These are phyloP conservation scores for Penicillium rolfsii DNA, from an alignment of 2,329 filamentous ascomycete species.

Conservation along the genomic window DNA sequence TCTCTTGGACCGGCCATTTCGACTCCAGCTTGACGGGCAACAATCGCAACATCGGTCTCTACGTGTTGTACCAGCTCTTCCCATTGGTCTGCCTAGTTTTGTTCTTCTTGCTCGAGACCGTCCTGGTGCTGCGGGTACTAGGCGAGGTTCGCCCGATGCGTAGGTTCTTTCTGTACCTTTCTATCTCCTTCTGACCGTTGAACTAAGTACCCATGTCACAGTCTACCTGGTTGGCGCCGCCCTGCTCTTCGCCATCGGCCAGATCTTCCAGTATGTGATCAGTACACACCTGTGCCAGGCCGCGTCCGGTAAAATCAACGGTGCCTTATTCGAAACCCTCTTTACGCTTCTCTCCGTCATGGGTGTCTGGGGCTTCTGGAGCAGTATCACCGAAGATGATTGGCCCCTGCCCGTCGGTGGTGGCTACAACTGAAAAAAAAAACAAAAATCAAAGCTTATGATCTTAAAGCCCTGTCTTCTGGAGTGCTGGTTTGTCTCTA, in stretches of 20 bases:
- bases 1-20: slow-evolving; percentile 81
- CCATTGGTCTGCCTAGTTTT: slow-evolving; percentile 87
- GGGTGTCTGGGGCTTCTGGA: slow-evolving; percentile 94
- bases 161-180: slow-evolving; percentile 48
- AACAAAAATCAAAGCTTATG: slow-evolving; percentile 2
- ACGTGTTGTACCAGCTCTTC: slow-evolving; percentile 88
- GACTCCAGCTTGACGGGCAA: slow-evolving; percentile 58
- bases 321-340: slow-evolving; percentile 86
- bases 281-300: slow-evolving; percentile 88
- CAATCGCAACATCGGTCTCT: slow-evolving; percentile 80
- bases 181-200: background rate
- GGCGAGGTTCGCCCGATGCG: slow-evolving; percentile 89
- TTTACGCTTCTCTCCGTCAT: slow-evolving; percentile 86
- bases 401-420: slow-evolving; percentile 68
- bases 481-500: slow-evolving; percentile 8
- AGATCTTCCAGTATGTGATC: slow-evolving; percentile 94
- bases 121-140: slow-evolving; percentile 82
- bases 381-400: slow-evolving; percentile 97
- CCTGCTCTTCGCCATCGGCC: slow-evolving; percentile 84
- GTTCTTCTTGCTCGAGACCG: slow-evolving; percentile 80
- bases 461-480: slow-evolving; percentile 9
- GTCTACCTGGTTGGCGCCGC: slow-evolving; percentile 75
- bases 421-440: slow-evolving; percentile 37
- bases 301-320: slow-evolving; percentile 84
- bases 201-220: slow-evolving; percentile 32